A percentile compares a stretch with the other conserved stretches of the same genome.
Evolutionary conservation across 2,329 filamentous ascomycete species (phyloP).

Genomic region (Calonectria pseudoturangicola): DNA sequence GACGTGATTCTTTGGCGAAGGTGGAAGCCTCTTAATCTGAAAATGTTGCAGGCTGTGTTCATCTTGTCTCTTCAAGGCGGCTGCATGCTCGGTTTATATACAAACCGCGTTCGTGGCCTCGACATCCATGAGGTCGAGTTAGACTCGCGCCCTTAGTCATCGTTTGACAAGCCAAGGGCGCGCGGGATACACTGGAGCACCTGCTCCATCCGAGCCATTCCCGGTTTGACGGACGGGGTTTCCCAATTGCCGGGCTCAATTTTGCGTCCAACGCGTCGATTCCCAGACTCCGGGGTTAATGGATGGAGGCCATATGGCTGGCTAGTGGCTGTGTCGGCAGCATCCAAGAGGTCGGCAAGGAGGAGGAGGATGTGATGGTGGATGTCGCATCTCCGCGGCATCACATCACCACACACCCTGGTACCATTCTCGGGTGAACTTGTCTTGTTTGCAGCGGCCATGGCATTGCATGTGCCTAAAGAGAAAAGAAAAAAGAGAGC

Average conservation of each 20-base stretch:
- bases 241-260: constrained; percentile 1
- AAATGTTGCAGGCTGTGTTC: too few species aligned
- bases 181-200: not conserved
- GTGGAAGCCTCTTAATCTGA: too few species aligned
- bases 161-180: constrained; percentile 23
- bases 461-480: too few species aligned
- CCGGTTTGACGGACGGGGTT: constrained; percentile 10
- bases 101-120: not conserved
- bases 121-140: constrained; percentile 20
- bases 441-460: too few species aligned
- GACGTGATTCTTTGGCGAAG: not conserved
- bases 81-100: not conserved
- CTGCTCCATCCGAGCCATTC: constrained; percentile 24
- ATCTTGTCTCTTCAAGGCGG: too few species aligned
- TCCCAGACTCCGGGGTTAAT: not conserved
- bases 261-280: constrained; percentile 7
- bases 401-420: not conserved
- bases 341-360: not conserved
- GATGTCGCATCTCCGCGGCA: constrained; percentile 1
- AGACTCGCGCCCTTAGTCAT: constrained; percentile 32
- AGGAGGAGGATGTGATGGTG: not conserved
- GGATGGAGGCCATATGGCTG: not conserved
- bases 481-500: too few species aligned
- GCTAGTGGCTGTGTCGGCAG: not conserved
- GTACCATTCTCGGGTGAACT: too few species aligned